Percentiles rank a stretch among this genome's conserved stretches.
phyloP scores from a whole-genome alignment of 106 monocot genomes.

The Platanthera zijinensis region DNA sequence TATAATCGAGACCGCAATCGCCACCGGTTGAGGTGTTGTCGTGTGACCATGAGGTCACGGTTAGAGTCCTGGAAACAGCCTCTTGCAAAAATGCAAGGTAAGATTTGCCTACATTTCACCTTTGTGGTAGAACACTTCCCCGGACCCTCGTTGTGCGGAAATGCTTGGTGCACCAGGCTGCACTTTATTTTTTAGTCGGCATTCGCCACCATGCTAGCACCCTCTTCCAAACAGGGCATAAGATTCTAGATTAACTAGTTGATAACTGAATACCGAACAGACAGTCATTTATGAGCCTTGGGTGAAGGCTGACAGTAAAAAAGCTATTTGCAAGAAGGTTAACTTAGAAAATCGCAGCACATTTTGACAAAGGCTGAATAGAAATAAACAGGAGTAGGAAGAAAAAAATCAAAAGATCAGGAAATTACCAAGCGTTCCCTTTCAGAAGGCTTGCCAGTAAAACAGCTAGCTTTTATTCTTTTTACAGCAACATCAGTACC shows the following conservation, averaged over 20 bases:
- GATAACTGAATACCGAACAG: neutral
- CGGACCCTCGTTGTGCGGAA: no score
- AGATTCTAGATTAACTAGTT: neutral
- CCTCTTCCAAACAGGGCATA: neutral
- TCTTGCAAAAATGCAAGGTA: no score
- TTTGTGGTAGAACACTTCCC: no score
- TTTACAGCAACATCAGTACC: constrained; percentile 95
- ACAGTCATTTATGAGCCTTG: neutral
- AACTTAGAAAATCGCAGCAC: neutral
- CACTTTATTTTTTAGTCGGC: no score
- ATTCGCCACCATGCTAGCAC: no score
- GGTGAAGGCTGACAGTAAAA: neutral
- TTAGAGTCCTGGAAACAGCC: no score
- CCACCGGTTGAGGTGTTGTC: no score
- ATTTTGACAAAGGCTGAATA: neutral
- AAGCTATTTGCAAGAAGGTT: neutral
- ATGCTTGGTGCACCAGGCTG: no score
- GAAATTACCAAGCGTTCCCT: constrained; percentile 73
- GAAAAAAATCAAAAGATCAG: constrained; percentile 1
- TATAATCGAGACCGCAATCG: no score
- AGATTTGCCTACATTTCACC: no score
- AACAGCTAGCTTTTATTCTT: constrained; percentile 93
- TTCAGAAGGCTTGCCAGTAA: constrained; percentile 82
- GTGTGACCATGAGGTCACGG: no score
- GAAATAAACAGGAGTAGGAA: neutral